Percentiles rank a stretch among this genome's conserved stretches.
Conservation (phyloP, 2,329 filamentous ascomycete species). For the Alternaria dauci region DNA sequence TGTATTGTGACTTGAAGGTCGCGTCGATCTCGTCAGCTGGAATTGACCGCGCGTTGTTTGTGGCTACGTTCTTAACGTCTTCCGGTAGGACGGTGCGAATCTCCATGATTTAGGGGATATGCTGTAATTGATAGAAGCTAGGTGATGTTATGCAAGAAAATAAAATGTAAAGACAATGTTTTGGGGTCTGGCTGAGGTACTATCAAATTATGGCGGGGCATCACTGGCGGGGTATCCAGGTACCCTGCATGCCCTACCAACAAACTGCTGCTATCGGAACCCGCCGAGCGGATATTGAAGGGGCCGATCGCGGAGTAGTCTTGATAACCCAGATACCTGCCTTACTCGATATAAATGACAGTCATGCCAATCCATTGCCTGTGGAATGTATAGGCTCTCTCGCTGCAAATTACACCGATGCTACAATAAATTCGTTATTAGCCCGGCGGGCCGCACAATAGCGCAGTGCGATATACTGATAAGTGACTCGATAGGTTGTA, state of each 20-base stretch:
- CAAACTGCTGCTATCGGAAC: constrained; percentile 18
- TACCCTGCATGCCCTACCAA: constrained; percentile 15
- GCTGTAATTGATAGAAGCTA: not conserved
- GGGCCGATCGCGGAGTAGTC: constrained; percentile 22
- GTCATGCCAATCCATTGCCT: not conserved
- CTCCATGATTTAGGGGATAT: constrained; percentile 35
- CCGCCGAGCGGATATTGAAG: constrained; percentile 26
- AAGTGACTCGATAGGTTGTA: not conserved
- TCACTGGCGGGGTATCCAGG: constrained; percentile 25
- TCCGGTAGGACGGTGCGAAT: constrained; percentile 44
- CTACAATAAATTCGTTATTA: not conserved
- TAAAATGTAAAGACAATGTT: not conserved
- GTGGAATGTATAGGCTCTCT: not conserved
- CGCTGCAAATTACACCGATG: not conserved
- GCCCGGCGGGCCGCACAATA: not conserved
- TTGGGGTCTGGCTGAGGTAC: constrained; percentile 7
- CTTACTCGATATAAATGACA: constrained; percentile 1
- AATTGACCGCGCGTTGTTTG: constrained; percentile 47
- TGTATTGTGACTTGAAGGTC: constrained; percentile 65
- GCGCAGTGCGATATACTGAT: not conserved
- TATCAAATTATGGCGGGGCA: constrained; percentile 18
- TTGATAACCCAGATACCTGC: constrained; percentile 11
- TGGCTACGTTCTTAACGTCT: constrained; percentile 39
- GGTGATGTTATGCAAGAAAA: not conserved
- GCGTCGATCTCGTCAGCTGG: constrained; percentile 61